Percentiles rank a stretch among this genome's conserved stretches.
These are phyloP conservation scores for Ceratobasidium sp. DNA, from an alignment of 1,284 basidiomycete genomes.

Conservation along the genomic window DNA sequence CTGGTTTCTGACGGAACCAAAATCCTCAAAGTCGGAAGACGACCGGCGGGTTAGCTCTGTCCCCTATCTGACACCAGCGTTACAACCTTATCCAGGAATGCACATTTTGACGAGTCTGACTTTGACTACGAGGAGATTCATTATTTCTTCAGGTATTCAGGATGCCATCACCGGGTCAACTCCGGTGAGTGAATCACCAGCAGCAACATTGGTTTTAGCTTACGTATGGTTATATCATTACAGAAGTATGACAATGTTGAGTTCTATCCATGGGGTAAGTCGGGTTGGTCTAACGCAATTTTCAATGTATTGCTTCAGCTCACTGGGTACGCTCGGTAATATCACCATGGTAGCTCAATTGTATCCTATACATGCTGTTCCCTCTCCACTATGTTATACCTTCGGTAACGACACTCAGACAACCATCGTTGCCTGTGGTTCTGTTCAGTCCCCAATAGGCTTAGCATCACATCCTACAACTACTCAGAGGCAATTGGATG, in stretches of 20 bases:
- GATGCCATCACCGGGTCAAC: slow-evolving; percentile 18
- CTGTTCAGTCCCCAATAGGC: not conserved
- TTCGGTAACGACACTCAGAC: not conserved
- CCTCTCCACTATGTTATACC: not conserved
- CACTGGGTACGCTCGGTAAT: no score
- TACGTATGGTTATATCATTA: no score
- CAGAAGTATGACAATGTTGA: no score
- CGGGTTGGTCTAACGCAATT: no score
- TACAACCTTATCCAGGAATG: not conserved
- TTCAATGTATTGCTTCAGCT: no score
- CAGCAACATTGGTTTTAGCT: not conserved
- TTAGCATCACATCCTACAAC: not conserved
- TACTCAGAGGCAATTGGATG: not conserved
- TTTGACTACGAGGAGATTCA: not conserved
- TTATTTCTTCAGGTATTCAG: not conserved
- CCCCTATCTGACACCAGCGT: slow-evolving; percentile 1
- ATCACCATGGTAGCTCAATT: no score
- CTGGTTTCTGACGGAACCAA: no score
- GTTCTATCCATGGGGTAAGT: no score
- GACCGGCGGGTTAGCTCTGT: not conserved
- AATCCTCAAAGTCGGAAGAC: not conserved
- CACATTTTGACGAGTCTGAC: not conserved
- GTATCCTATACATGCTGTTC: not conserved
- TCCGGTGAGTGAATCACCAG: not conserved
- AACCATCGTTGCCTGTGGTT: not conserved